These are phyloP conservation scores for Parietaria judaica DNA, from an alignment of 306 rosid species.

Conservation along the genomic window DNA sequence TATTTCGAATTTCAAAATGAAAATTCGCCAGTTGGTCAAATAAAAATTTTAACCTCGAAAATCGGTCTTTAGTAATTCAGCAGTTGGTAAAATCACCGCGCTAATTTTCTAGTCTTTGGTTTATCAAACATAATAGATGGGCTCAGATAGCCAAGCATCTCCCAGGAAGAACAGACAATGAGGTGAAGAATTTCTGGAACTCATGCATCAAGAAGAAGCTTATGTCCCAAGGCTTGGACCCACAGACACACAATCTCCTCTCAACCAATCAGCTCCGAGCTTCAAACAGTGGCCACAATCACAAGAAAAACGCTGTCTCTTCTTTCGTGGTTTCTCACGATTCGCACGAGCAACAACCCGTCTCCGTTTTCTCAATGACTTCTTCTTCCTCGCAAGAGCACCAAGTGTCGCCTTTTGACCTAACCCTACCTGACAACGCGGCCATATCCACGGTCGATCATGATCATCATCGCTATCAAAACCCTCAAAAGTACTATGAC, in stretches of 20 bases:
- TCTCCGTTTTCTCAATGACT: constrained; percentile 14
- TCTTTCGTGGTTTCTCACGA: constrained; percentile 9
- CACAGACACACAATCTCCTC: constrained; percentile 40
- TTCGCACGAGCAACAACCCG: constrained; percentile 10
- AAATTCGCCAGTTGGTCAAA: no score
- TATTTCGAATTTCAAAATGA: no score
- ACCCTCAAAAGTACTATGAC: background rate
- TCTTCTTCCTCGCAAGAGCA: background rate
- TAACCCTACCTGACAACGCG: constrained; percentile 4
- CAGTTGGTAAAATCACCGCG: no score
- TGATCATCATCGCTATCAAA: constrained; percentile 5
- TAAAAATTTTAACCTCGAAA: no score
- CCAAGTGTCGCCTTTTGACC: background rate
- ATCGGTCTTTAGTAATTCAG: no score
- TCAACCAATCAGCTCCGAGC: constrained; percentile 8
- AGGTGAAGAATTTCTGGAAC: constrained; percentile 53
- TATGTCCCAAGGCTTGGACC: constrained; percentile 43
- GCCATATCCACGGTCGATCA: constrained; percentile 8
- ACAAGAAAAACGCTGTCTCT: background rate
- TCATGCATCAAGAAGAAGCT: constrained; percentile 52
- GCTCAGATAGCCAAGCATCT: constrained; percentile 49
- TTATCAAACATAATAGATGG: constrained; percentile 25
- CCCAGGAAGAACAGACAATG: constrained; percentile 55
- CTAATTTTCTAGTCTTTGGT: no score
- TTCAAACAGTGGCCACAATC: background rate